Evolutionary conservation across 2,329 filamentous ascomycete genomes (phyloP).

Genomic region (Pseudopithomyces maydicus): DNA sequence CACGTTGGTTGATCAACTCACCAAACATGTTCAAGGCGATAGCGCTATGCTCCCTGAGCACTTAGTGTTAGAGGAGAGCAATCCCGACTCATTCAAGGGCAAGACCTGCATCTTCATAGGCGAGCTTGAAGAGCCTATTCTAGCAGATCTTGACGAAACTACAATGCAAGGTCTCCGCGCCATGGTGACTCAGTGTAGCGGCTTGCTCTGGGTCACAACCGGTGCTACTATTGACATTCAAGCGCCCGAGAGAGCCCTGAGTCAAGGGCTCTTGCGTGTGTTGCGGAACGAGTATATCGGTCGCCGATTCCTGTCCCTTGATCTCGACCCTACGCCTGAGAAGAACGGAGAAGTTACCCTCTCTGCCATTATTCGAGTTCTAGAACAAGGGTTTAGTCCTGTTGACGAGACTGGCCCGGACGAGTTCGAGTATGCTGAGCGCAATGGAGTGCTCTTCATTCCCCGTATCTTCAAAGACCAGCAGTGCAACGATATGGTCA

Average conservation of each 20-base stretch:
- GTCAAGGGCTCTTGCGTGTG: background rate
- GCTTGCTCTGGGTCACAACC: background rate
- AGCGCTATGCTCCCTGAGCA: too few relatives aligned
- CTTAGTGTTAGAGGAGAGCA: background rate
- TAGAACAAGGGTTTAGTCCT: background rate
- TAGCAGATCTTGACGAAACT: background rate
- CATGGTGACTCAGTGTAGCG: background rate
- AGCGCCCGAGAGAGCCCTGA: background rate
- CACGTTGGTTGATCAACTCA: background rate
- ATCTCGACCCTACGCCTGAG: background rate
- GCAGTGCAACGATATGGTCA: background rate
- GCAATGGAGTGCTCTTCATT: background rate
- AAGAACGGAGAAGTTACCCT: background rate
- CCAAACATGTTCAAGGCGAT: background rate
- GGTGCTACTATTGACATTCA: background rate
- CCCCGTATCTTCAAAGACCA: background rate
- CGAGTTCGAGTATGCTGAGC: background rate
- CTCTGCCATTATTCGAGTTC: background rate
- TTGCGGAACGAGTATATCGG: background rate
- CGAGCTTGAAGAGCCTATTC: background rate
- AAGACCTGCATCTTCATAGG: background rate
- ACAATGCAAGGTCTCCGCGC: background rate
- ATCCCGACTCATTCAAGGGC: background rate
- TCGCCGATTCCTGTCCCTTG: background rate
- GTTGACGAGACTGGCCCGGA: background rate